Evolutionary conservation across 2,329 filamentous ascomycete genomes (phyloP).

Genomic region (Stromatinia cepivora): DNA sequence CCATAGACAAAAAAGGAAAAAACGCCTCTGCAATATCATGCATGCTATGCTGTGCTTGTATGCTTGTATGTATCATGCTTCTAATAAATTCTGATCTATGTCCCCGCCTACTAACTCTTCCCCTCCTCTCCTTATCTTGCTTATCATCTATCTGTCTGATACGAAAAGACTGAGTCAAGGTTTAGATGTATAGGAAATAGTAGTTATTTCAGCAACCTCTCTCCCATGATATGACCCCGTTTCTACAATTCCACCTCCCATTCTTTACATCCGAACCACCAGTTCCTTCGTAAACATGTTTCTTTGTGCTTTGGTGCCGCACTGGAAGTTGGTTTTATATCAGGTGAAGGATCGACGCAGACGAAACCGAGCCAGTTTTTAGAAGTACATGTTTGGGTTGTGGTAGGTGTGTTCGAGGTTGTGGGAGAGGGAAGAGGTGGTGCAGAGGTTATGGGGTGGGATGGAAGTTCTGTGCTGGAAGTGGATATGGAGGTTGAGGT

Average conservation of each 20-base stretch:
- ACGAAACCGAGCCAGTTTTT: constrained; percentile 38
- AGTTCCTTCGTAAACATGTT: constrained; percentile 35
- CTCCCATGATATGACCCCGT: too few relatives aligned
- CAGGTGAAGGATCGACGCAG: constrained; percentile 37
- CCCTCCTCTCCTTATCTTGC: background rate
- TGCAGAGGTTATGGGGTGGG: constrained; percentile 42
- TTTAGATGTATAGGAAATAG: background rate
- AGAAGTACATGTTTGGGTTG: constrained; percentile 34
- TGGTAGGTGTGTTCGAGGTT: constrained; percentile 29
- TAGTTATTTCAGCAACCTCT: background rate
- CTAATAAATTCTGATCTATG: constrained; percentile 8
- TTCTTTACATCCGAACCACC: constrained; percentile 37
- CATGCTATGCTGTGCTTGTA: constrained; percentile 1
- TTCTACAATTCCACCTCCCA: constrained; percentile 27
- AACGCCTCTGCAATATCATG: background rate
- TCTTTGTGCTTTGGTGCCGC: constrained; percentile 22
- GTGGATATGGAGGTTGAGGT: constrained; percentile 39
- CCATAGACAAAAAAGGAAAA: background rate
- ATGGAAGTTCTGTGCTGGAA: constrained; percentile 35
- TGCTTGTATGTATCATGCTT: background rate
- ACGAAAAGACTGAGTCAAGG: background rate
- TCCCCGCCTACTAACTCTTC: background rate
- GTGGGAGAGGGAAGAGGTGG: constrained; percentile 36
- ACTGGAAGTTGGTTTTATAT: constrained; percentile 26
- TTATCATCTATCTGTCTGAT: background rate